Evolutionary conservation across 2,329 filamentous ascomycete genomes (phyloP), one percentile per base, ranked within the genome.

Genomic region (Exophiala mesophila): DNA sequence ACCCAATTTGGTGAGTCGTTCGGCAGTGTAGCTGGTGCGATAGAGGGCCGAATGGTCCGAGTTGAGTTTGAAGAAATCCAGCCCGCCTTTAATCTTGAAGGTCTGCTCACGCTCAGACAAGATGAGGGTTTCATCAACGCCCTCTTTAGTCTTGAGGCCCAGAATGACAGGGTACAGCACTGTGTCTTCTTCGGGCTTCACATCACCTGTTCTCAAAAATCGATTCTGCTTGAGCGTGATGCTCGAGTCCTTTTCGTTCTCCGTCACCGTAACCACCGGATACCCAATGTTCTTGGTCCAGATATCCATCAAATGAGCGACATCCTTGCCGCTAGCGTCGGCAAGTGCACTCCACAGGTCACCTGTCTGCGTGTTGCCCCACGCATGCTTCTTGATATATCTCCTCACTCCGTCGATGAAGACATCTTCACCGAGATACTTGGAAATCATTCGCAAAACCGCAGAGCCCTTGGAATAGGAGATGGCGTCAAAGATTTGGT

Each of bases 261-360:
- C 86, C 0, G 84, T 86, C 19, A 97, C 88, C 5, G 83, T 84
- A 33, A 97, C 77, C 28, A 97, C 89, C 1, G 90, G 90, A 68
- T 84, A 96, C 39, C 90, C 90, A 43, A 97, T 85, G 58, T 95
- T 84, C 75, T 95, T 96, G 38, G 90, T 97, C 90, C 90, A 97
- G 53, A 90, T 87, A 41, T 88, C 83, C 82, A 96, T 96, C 43
- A 96, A 84, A 49, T 86, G 78, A 58, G 88, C 81, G 12, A 97
- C 83, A 38, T 89, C 83, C 69, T 96, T 94, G 48, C 89, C 89
- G 59, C 88, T 95, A 13, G 88, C 90, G 50, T 89, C 82, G 47
- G 82, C 84, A 30, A 97, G 74, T 21, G 89, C 85, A 44, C 83
- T 80, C 90, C 90, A 97, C 17, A 97, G 75, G 58, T 97, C 89